A percentile compares a stretch with the other conserved stretches of the same genome.
These are phyloP conservation scores for Phytophthora europaea DNA, from an alignment of 352 stramenopile species.

Conservation along the genomic window DNA sequence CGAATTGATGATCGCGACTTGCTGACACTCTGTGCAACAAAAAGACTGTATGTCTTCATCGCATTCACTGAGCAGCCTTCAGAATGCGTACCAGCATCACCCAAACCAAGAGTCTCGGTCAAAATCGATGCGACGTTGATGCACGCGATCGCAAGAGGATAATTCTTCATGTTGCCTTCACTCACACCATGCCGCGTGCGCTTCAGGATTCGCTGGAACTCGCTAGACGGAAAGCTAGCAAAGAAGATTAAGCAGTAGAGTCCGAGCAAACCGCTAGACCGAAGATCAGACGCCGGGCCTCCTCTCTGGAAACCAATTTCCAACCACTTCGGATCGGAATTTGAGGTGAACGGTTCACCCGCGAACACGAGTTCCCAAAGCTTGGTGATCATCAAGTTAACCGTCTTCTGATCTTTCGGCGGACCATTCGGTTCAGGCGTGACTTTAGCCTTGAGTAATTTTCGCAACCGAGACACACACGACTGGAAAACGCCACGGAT, in stretches of 20 bases:
- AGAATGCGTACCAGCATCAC: slow-evolving; percentile 82
- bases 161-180: slow-evolving; percentile 91
- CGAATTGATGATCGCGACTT: slow-evolving; percentile 33
- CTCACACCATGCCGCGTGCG: slow-evolving; percentile 86
- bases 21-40: slow-evolving; percentile 66
- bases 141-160: slow-evolving; percentile 87
- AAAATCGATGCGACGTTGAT: slow-evolving; percentile 86
- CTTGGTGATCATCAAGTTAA: slow-evolving; percentile 84
- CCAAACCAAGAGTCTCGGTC: slow-evolving; percentile 81
- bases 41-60: slow-evolving; percentile 81
- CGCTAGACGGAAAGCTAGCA: slow-evolving; percentile 65
- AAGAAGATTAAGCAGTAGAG: slow-evolving; percentile 90
- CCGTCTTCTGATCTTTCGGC: slow-evolving; percentile 74
- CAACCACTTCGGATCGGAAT: slow-evolving; percentile 79
- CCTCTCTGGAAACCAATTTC: slow-evolving; percentile 88
- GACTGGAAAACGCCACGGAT: slow-evolving; percentile 74
- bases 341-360: slow-evolving; percentile 73
- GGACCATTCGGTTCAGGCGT: slow-evolving; percentile 77
- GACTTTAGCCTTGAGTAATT: slow-evolving; percentile 82
- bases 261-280: slow-evolving; percentile 85
- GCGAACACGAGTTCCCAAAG: slow-evolving; percentile 78
- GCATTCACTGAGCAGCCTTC: slow-evolving; percentile 71
- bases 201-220: slow-evolving; percentile 79
- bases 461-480: slow-evolving; percentile 77
- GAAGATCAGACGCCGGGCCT: slow-evolving; percentile 83